Percentiles rank a stretch among this genome's conserved stretches.
Evolutionary conservation across 805 yeast genomes (phyloP).

Genomic region (Candida broadrunensis): DNA sequence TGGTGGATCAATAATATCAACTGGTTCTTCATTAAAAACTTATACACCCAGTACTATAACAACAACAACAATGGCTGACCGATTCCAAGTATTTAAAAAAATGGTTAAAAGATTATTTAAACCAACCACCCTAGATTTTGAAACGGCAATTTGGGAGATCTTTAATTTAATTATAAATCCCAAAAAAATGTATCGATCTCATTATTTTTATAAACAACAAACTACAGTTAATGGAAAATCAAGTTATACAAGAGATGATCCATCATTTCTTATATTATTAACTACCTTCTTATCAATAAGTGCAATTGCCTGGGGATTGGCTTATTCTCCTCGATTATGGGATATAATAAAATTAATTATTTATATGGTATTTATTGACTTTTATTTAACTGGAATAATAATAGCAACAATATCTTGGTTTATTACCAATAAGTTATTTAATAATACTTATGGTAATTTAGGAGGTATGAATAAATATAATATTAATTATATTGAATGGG

Average conservation of each 20-base stretch:
- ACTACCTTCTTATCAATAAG: slow-evolving; percentile 64
- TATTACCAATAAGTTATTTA: slow-evolving; percentile 63
- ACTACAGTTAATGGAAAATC: slow-evolving; percentile 40
- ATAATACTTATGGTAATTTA: slow-evolving; percentile 25
- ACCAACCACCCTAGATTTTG: slow-evolving; percentile 85
- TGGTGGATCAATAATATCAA: slow-evolving; percentile 20
- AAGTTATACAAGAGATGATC: slow-evolving; percentile 89
- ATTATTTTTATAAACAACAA: slow-evolving; percentile 74
- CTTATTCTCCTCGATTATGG: slow-evolving; percentile 62
- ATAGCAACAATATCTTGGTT: slow-evolving; percentile 75
- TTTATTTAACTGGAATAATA: slow-evolving; percentile 64
- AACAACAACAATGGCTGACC: slow-evolving; percentile 3
- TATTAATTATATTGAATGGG: slow-evolving; percentile 71
- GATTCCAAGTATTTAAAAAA: slow-evolving; percentile 21
- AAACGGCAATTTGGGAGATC: slow-evolving; percentile 92
- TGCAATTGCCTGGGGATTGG: slow-evolving; percentile 89
- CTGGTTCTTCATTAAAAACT: slow-evolving; percentile 10
- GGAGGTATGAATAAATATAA: slow-evolving; percentile 16
- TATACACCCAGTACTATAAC: slow-evolving; percentile 4
- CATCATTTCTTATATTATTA: slow-evolving; percentile 75
- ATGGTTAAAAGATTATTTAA: slow-evolving; percentile 44
- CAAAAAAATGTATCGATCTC: slow-evolving; percentile 73
- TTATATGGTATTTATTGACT: slow-evolving; percentile 84
- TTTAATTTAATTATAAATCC: slow-evolving; percentile 71
- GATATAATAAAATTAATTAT: slow-evolving; percentile 65